Evolutionary conservation across 352 stramenopile species (phyloP).

Genomic region (Phytopythium oedochilum): DNA sequence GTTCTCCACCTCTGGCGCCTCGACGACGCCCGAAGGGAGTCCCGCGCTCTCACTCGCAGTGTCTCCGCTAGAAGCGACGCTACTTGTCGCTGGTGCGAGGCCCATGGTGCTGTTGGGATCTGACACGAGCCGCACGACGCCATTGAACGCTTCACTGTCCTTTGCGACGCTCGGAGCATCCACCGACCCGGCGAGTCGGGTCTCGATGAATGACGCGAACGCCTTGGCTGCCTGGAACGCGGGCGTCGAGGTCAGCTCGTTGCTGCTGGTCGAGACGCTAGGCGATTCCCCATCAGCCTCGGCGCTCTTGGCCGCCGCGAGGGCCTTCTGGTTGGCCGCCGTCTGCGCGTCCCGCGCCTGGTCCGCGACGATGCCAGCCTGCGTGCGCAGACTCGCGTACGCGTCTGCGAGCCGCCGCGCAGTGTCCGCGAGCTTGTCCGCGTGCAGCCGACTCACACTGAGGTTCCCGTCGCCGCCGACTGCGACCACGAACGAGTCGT

Average conservation of each 20-base stretch:
- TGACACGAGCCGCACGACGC: conserved; percentile 39
- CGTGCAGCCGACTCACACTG: conserved; percentile 56
- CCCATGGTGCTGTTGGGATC: conserved; percentile 33
- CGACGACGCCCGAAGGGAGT: conserved; percentile 22
- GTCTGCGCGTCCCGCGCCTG: conserved; percentile 59
- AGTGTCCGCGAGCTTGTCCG: conserved; percentile 45
- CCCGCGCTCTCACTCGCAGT: conserved; percentile 8
- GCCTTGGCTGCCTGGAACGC: conserved; percentile 69
- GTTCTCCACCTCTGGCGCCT: conserved; percentile 72
- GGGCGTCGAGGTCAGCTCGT: conserved; percentile 55
- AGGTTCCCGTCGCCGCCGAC: conserved; percentile 74
- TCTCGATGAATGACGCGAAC: conserved; percentile 65
- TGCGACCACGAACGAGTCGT: conserved; percentile 78
- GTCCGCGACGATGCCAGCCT: conserved; percentile 44
- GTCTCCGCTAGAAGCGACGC: conserved; percentile 1
- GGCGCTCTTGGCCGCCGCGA: conserved; percentile 39
- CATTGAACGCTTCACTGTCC: conserved; percentile 49
- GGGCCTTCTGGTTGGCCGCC: conserved; percentile 37
- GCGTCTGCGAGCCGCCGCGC: conserved; percentile 30
- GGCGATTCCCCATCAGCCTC: conserved; percentile 27
- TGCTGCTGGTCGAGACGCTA: conserved; percentile 7
- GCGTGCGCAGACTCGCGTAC: conserved; percentile 27
- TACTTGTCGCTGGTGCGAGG: conserved; percentile 13
- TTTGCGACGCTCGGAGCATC: conserved; percentile 11
- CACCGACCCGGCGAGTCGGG: conserved; percentile 15